A percentile compares a stretch with the other conserved stretches of the same genome.
These are phyloP conservation scores for Fusarium solani-melongenae DNA, from an alignment of 2,329 filamentous ascomycete species.

Conservation along the genomic window DNA sequence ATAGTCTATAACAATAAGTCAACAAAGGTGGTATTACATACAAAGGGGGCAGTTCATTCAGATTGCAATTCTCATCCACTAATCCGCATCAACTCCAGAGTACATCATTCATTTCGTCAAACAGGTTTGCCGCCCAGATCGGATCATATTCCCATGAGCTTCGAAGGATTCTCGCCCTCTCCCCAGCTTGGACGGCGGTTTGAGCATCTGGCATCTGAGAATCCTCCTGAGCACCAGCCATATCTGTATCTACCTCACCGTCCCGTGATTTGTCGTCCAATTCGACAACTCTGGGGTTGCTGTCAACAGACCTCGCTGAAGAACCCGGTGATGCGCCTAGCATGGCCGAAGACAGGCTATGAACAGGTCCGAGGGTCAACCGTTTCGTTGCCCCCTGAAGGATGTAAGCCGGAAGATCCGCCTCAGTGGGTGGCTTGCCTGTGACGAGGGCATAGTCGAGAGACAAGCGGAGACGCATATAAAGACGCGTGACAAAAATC, in stretches of 20 bases:
- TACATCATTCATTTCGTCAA: constrained; percentile 15
- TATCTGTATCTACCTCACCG: background rate
- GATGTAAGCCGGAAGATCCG: constrained; percentile 6
- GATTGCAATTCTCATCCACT: background rate
- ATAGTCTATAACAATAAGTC: background rate
- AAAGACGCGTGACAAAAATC: constrained; percentile 1
- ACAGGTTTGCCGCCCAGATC: constrained; percentile 3
- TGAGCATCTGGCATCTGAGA: background rate
- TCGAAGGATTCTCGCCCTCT: background rate
- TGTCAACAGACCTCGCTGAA: background rate
- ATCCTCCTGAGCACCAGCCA: background rate
- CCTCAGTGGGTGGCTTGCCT: constrained; percentile 1
- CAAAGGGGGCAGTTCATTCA: background rate
- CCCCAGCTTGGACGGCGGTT: background rate
- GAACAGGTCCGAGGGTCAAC: background rate
- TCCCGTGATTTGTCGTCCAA: background rate
- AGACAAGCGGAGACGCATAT: constrained; percentile 3
- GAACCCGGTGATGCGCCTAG: background rate
- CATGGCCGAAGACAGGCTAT: background rate
- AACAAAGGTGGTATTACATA: background rate
- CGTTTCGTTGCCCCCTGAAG: background rate
- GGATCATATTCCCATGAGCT: constrained; percentile 6
- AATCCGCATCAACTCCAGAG: background rate
- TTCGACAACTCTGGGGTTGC: background rate
- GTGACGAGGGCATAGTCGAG: constrained; percentile 3